Evolutionary conservation across 305 asterid genomes (phyloP), one percentile per base, ranked within the genome.

Genomic region (Salvia sclarea): DNA sequence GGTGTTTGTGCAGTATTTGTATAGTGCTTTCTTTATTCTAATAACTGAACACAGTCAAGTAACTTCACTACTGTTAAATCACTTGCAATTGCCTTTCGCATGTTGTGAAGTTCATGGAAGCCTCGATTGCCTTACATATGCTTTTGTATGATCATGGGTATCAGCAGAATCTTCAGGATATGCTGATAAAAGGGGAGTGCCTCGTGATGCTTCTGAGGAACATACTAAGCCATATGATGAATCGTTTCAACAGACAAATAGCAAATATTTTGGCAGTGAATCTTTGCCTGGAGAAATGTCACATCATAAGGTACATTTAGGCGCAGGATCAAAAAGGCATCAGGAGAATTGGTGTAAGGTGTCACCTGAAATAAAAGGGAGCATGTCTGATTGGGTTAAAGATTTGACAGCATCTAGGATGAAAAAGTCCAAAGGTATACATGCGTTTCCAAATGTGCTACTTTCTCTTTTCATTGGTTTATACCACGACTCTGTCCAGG

Each of bases 361-460:
- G 44, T 66, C 69, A 24, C 62, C 71, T 14, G 68, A 55, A 35
- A 57, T 21, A 28, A 73, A 73, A 73, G 40, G 33, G n/a, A 6
- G 2, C 45, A 35, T 35, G 58, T 45, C 75, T 10, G 82, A 59
- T 33, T 64, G 82, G 82, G 58, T 31, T 33, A 69, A 38, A 50
- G 45, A 44, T 33, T 10, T 14, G 59, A 13, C 66, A 13, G 14
- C 64, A 21, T 31, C 73, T 18, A 69, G 40, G 21, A 12, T 25
- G 48, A 71, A 61, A 75, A 68, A 48, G 14, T 50, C 78, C 9
- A 66, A 67, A 79, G 83, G 83, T 79, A 61, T 24, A 18, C 13
- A 28, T 52, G 13, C 17, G 13, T 69, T 59, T 44, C 38, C 21
- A 5, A 4, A 55, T 55, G 52, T 52, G n/a, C 20, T 70, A 71